Base-by-base conservation (phyloP, 2,329 filamentous ascomycete species). In the Hypoxylon rubiginosum region DNA sequence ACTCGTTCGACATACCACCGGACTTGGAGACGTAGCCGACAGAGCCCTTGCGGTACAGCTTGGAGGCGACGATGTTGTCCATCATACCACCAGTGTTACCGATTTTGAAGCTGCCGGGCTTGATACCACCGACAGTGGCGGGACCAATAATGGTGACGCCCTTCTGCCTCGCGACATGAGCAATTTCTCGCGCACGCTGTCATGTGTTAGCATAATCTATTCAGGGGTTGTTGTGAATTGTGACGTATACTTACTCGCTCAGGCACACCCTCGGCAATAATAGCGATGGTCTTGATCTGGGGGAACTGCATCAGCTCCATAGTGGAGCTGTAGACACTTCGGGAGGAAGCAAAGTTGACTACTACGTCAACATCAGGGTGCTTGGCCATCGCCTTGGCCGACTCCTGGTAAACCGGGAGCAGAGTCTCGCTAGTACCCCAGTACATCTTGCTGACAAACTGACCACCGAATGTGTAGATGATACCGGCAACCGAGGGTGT, bases 361-460 rank as follows among this genome's bases (percentile, higher is more conserved):
- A 99, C 92, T 62, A 94, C 94, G 81, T 99, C 96, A 71, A 98
- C 96, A 74, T 99, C 96, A 69, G 88, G 90, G 88, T 99, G 96
- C 91, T 99, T 99, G 82, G 89, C 89, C 79, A 97, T 90, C 75
- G 96, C 96, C 88, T 97, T 97, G 75, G 89, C 86, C 53, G 94
- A 92, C 78, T 93, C 89, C 86, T 99, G 95, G 89, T 99, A 99
- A 81, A 99, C 96, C 70, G 96, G 96, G 75, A 99, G 90, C 72
- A 99, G 91, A 70, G 96, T 99, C 88, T 99, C 96, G 85, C 94
- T 97, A 79, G 96, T 99, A 79, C 96, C 96, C 96, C 96, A 99
- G 92, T 99, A 99, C 96, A 99, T 98, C 91, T 99, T 99, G 91
- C 94, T 97, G 81, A 99, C 96, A 90, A 99, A 99, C 85, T 99